Conservation (phyloP, 2,329 filamentous ascomycete genomes). For the Penicillium sp. region DNA sequence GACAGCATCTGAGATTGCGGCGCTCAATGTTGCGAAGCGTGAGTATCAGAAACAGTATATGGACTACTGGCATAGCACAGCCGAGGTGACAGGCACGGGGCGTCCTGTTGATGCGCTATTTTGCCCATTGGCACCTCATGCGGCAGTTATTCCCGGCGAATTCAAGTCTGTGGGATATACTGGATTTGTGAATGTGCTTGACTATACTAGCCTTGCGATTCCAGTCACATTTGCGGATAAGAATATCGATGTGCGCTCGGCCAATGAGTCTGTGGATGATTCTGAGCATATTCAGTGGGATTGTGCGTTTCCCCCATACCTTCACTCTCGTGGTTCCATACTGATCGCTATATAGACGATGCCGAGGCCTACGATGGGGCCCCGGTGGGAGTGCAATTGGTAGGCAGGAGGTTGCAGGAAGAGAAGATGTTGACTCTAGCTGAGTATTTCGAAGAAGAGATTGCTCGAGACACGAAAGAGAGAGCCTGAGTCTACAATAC, state of each 20-base stretch:
- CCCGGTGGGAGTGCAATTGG: conserved; percentile 43
- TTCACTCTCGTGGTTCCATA: neutral
- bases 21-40: conserved; percentile 47
- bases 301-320: conserved; percentile 35
- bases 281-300: conserved; percentile 41
- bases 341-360: conserved; percentile 33
- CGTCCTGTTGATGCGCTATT: conserved; percentile 48
- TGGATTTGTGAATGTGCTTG: conserved; percentile 46
- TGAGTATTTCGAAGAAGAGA: conserved; percentile 31
- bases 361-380: conserved; percentile 43
- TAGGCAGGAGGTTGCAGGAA: conserved; percentile 45
- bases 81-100: conserved; percentile 41
- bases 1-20: conserved; percentile 39
- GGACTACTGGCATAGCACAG: conserved; percentile 56
- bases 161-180: conserved; percentile 44
- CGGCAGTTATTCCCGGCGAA: conserved; percentile 34
- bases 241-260: conserved; percentile 38
- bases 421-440: conserved; percentile 44
- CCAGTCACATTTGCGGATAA: conserved; percentile 50
- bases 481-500: neutral
- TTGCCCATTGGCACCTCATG: conserved; percentile 36
- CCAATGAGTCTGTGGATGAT: conserved; percentile 35
- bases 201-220: conserved; percentile 49
- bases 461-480: conserved; percentile 6
- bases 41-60: conserved; percentile 52